Percentiles rank a stretch among this genome's conserved stretches.
phyloP scores from a whole-genome alignment of 1,139 yeast genomes.

The Nakaseomyces kungkrabaensis region DNA sequence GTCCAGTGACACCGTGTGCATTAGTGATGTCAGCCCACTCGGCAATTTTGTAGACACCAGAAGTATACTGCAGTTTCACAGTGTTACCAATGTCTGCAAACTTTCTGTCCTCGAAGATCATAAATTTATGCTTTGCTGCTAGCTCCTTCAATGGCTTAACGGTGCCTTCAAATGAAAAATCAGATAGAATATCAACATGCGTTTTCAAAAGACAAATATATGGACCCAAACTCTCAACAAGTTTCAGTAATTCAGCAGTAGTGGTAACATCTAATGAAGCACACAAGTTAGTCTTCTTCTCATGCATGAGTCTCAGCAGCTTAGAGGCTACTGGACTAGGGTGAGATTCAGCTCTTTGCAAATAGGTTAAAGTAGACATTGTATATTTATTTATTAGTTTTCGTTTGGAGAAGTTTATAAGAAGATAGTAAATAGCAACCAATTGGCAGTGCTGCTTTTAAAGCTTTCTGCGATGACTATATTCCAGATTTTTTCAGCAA shows the following conservation, averaged over 20 bases:
- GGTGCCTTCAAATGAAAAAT: constrained; percentile 73
- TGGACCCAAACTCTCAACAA: constrained; percentile 81
- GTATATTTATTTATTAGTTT: not conserved
- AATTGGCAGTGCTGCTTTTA: too few relatives aligned
- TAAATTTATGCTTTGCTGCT: constrained; percentile 67
- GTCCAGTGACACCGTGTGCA: constrained; percentile 96
- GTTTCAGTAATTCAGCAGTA: constrained; percentile 58
- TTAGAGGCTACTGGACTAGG: constrained; percentile 72
- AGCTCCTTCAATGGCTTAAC: constrained; percentile 61
- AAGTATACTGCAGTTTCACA: constrained; percentile 83
- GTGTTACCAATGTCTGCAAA: constrained; percentile 99
- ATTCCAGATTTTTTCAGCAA: not conserved
- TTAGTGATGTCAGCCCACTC: constrained; percentile 95
- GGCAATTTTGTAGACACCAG: constrained; percentile 84
- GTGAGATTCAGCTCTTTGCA: constrained; percentile 61
- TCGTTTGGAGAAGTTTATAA: not conserved
- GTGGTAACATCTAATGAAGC: constrained; percentile 90
- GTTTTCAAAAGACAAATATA: constrained; percentile 86
- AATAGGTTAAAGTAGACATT: constrained; percentile 39
- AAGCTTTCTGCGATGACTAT: not conserved
- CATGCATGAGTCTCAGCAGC: constrained; percentile 63
- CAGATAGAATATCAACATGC: constrained; percentile 86
- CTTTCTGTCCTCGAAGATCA: constrained; percentile 92
- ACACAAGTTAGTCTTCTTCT: constrained; percentile 79
- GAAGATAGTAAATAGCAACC: too few relatives aligned